Percentiles rank a stretch among this genome's conserved stretches.
Evolutionary conservation across 2,329 filamentous ascomycete species (phyloP).

Genomic region (Diaporthe sp.): DNA sequence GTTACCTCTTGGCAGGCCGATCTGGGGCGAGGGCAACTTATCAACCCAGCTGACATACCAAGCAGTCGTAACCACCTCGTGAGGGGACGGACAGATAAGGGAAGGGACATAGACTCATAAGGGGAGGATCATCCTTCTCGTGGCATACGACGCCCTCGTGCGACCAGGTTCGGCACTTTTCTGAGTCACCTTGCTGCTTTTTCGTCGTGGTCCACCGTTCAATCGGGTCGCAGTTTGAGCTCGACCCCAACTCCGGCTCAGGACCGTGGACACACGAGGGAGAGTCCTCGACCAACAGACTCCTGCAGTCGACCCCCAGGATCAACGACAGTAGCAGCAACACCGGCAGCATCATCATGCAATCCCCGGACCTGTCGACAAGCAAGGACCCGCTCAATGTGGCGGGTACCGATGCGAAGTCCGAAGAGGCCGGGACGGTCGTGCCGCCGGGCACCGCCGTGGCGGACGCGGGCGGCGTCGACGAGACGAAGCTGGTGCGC

Average conservation of each 20-base stretch:
- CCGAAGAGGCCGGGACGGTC: conserved; percentile 18
- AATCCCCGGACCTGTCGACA: conserved; percentile 2
- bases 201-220: background rate
- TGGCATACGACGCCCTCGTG: conserved; percentile 12
- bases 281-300: background rate
- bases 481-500: conserved; percentile 70
- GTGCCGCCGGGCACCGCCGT: background rate
- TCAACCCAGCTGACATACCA: conserved; percentile 18
- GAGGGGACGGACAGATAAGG: conserved; percentile 10
- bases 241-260: conserved; percentile 1
- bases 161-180: background rate
- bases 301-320: background rate
- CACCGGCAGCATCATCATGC: conserved; percentile 3
- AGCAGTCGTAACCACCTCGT: background rate
- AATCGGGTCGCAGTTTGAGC: conserved; percentile 7
- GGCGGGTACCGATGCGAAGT: background rate
- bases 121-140: background rate
- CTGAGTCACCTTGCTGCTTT: background rate
- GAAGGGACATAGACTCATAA: background rate
- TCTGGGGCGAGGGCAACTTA: conserved; percentile 17
- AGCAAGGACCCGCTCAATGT: conserved; percentile 7
- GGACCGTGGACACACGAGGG: background rate
- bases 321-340: background rate
- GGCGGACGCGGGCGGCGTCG: conserved; percentile 34
- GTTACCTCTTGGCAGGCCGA: conserved; percentile 5